Conservation (phyloP, 345 rosid genomes). For the Mallotus nudiflorus region DNA sequence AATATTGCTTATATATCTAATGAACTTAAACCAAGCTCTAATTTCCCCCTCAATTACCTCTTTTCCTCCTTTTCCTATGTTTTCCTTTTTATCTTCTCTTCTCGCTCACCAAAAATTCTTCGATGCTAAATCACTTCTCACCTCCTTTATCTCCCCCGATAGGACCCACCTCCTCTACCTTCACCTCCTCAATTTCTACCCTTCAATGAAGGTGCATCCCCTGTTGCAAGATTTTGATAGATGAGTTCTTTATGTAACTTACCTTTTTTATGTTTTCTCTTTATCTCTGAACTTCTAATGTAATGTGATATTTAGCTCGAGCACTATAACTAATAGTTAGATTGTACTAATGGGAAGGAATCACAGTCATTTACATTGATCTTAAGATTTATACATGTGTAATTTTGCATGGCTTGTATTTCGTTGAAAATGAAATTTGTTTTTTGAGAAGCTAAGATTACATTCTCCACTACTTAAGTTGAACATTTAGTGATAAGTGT, state of each 20-base stretch:
- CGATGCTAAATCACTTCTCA: too few species aligned
- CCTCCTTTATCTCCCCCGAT: too few species aligned
- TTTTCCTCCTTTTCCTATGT: too few species aligned
- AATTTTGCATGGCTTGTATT: conserved; percentile 25
- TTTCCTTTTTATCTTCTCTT: too few species aligned
- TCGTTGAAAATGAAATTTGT: conserved; percentile 35
- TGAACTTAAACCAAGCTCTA: too few species aligned
- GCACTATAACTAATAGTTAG: conserved; percentile 11
- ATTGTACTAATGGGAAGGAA: conserved; percentile 6
- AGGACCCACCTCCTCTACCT: too few species aligned
- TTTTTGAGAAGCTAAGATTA: conserved; percentile 14
- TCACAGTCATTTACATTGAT: conserved; percentile 14
- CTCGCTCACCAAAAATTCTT: too few species aligned
- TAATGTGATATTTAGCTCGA: conserved; percentile 8
- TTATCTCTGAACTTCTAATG: neutral
- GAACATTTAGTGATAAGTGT: too few species aligned
- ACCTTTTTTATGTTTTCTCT: neutral
- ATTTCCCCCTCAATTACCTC: too few species aligned
- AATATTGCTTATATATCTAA: too few species aligned
- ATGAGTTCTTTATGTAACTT: conserved; percentile 31
- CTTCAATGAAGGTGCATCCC: conserved; percentile 14
- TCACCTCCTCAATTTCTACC: conserved; percentile 20
- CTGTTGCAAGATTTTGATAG: conserved; percentile 45
- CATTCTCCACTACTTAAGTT: too few species aligned
- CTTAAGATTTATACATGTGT: conserved; percentile 12